Conservation (phyloP, 129 eudicot genomes). For the Pittosporum tobira region DNA sequence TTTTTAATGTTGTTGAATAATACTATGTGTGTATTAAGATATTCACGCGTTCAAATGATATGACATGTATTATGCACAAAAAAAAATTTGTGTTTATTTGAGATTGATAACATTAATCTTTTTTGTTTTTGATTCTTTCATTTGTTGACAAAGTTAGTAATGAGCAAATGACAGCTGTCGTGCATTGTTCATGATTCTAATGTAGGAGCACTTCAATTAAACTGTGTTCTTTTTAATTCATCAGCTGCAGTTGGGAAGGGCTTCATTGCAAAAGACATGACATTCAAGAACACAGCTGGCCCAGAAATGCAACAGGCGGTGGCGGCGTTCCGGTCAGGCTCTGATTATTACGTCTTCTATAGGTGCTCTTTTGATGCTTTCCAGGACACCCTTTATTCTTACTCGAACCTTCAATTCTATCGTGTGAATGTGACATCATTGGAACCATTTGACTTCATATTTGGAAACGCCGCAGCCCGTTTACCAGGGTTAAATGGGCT, state of each 20-base stretch:
- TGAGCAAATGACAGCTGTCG: too few relatives aligned
- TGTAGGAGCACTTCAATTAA: too few relatives aligned
- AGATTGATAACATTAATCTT: too few relatives aligned
- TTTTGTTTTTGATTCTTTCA: too few relatives aligned
- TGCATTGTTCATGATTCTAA: too few relatives aligned
- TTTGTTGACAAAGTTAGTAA: too few relatives aligned
- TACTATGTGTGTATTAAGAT: too few relatives aligned
- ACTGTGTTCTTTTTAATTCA: too few relatives aligned
- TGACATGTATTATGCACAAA: too few relatives aligned
- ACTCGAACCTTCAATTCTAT: conserved; percentile 33
- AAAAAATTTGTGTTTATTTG: too few relatives aligned
- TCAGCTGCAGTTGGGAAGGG: conserved; percentile 23
- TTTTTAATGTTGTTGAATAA: too few relatives aligned
- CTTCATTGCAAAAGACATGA: conserved; percentile 27
- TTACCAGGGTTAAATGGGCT: conserved; percentile 44
- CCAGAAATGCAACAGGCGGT: conserved; percentile 26
- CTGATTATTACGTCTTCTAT: conserved; percentile 27
- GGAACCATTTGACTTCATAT: conserved; percentile 44
- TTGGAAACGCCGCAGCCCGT: conserved; percentile 34
- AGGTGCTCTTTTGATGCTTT: conserved; percentile 22
- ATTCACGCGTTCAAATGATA: too few relatives aligned
- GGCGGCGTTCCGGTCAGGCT: conserved; percentile 31
- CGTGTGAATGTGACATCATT: conserved; percentile 24
- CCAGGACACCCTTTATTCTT: conserved; percentile 35
- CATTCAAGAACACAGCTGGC: conserved; percentile 24